Percentiles rank a stretch among this genome's conserved stretches.
These are phyloP conservation scores for Lithospermum erythrorhizon DNA, from an alignment of 257 asterid species.

Conservation along the genomic window DNA sequence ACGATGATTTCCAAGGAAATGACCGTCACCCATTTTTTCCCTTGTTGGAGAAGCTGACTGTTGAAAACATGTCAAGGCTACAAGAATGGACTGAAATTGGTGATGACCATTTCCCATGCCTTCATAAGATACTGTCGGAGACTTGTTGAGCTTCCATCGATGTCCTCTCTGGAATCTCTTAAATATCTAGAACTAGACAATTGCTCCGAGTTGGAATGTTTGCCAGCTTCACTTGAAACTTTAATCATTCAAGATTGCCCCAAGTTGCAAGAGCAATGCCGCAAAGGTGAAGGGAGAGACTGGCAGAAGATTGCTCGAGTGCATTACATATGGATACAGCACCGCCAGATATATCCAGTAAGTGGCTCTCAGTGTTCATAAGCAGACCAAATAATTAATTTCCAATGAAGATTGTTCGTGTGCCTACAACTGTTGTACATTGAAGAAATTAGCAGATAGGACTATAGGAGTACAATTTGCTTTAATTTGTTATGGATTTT, in stretches of 20 bases:
- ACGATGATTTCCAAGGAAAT: conserved; percentile 4
- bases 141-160: conserved; percentile 21
- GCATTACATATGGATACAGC: conserved; percentile 24
- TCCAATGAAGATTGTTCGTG: no score
- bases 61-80: conserved; percentile 26
- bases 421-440: no score
- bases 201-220: conserved; percentile 18
- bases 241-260: conserved; percentile 28
- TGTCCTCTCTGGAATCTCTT: conserved; percentile 14
- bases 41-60: conserved; percentile 24
- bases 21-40: conserved; percentile 15
- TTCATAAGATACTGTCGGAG: conserved; percentile 31
- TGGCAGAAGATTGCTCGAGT: conserved; percentile 24
- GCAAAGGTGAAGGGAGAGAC: conserved; percentile 21
- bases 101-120: conserved; percentile 33
- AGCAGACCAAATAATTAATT: no score
- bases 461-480: no score
- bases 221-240: conserved; percentile 27
- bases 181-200: conserved; percentile 21
- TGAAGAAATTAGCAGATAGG: no score
- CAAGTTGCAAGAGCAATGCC: conserved; percentile 17
- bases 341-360: conserved; percentile 10
- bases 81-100: conserved; percentile 30
- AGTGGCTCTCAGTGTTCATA: no score
- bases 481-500: no score